Conservation (phyloP, 1,284 basidiomycete genomes). For the Microbotryum scabiosae region DNA sequence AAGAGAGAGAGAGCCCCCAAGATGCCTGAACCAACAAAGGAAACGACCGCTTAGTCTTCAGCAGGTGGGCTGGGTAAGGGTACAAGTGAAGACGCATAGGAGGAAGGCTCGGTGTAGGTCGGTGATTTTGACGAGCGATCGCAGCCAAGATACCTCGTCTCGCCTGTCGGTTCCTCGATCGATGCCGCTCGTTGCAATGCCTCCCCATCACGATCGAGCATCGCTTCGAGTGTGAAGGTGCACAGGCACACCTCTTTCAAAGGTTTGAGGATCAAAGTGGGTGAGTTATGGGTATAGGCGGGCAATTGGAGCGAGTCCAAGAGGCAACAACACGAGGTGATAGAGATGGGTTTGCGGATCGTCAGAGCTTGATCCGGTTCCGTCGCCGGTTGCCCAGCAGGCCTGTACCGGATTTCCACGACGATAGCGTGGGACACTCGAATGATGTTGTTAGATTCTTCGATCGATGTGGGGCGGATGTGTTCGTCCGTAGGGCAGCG, state of each 20-base stretch:
- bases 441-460: constrained; percentile 13
- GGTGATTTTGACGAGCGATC: too few relatives aligned
- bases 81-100: too few relatives aligned
- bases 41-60: too few relatives aligned
- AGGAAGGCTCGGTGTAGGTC: too few relatives aligned
- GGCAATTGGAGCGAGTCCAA: constrained; percentile 21
- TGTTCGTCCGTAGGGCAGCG: constrained; percentile 23
- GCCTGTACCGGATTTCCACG: constrained; percentile 20
- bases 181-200: constrained; percentile 10
- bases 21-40: too few relatives aligned
- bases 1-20: too few relatives aligned
- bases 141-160: too few relatives aligned
- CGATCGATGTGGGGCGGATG: constrained; percentile 20
- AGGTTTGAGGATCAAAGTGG: background rate
- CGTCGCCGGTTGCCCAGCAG: background rate
- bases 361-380: constrained; percentile 9
- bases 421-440: constrained; percentile 10
- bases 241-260: constrained; percentile 11
- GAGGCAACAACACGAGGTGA: constrained; percentile 19
- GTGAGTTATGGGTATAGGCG: constrained; percentile 5
- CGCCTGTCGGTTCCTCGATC: background rate
- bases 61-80: too few relatives aligned
- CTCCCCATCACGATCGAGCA: constrained; percentile 17
- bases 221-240: constrained; percentile 11
- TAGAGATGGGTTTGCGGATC: constrained; percentile 17